Evolutionary conservation across 2,329 filamentous ascomycete genomes (phyloP), one percentile per base, ranked within the genome.

Genomic region (Ophiostoma triangulosporum): DNA sequence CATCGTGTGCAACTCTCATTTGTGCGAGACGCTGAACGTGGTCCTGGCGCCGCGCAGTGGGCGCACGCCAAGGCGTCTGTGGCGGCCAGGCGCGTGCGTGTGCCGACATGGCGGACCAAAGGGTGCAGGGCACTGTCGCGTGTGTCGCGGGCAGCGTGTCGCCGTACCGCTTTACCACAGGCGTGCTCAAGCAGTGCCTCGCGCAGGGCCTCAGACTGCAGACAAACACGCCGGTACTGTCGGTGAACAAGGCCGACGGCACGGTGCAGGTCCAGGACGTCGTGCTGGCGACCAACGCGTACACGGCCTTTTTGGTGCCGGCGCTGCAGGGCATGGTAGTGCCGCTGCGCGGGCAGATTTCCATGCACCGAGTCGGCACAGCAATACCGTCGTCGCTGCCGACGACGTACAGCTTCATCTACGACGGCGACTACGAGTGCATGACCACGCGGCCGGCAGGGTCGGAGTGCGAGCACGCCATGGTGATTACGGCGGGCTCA

Each of bases 371-470:
- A 22, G 59, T 67, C 48, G 63, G 70, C 11, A 46, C 57, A 60
- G 58, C 50, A 3, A 64, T 72, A 57, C 69, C 72, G 2, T 1
- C 36, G 14, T 62, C 57, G 11, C 60, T 80, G 27, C 63, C 66
- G 6, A 71, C 69, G 2, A 80, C 79, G 1, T 84, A 81, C 60
- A 80, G 73, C 20, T 80, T 85, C 58, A 75, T 83, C 26, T 80
- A 80, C 61, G 68, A 70, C 2, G 65, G 68, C 24, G 78, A 81
- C 0, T 84, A 81, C 61, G 83, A 86, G 56, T 86, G 86, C 64
- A 78, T 86, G 72, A 76, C 85, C 8, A 72, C 76, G 1, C 70
- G 78, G 1, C 74, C 74, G 0, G 64, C 68, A n/a, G 71, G 70
- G 0, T 68, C 70, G 3, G 59, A 57, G 17, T 65, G 68, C 22